A percentile compares a stretch with the other conserved stretches of the same genome.
phyloP scores from a whole-genome alignment of 306 rosid genomes.

The Mimosa pudica region DNA sequence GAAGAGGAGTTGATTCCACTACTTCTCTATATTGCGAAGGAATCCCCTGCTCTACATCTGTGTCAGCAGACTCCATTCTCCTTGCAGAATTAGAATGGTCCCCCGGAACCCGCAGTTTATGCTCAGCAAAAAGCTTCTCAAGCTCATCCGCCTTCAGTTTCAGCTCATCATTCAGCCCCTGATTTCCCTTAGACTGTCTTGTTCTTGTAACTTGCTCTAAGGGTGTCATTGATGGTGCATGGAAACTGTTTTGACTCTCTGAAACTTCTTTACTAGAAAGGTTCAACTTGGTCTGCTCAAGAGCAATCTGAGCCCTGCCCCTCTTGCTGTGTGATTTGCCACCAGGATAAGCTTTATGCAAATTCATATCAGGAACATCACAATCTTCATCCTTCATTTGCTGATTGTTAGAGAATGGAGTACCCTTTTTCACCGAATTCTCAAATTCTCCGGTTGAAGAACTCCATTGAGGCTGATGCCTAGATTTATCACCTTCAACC shows the following conservation, averaged over 20 bases:
- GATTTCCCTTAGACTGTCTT: slow-evolving; percentile 87
- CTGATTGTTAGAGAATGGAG: slow-evolving; percentile 40
- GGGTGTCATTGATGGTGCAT: slow-evolving; percentile 36
- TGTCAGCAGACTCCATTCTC: slow-evolving; percentile 61
- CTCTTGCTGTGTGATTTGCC: slow-evolving; percentile 52
- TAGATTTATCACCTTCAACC: slow-evolving; percentile 49
- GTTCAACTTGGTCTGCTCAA: slow-evolving; percentile 51
- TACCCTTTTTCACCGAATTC: slow-evolving; percentile 36
- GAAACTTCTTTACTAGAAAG: slow-evolving; percentile 47
- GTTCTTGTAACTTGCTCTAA: slow-evolving; percentile 73
- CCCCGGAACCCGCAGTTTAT: slow-evolving; percentile 91
- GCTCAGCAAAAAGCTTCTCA: slow-evolving; percentile 96
- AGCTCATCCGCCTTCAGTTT: slow-evolving; percentile 96
- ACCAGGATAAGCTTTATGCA: slow-evolving; percentile 52
- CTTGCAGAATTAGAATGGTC: slow-evolving; percentile 73
- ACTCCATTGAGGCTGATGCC: slow-evolving; percentile 52
- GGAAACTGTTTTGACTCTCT: slow-evolving; percentile 49
- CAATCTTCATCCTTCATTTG: slow-evolving; percentile 48
- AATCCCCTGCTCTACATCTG: slow-evolving; percentile 54
- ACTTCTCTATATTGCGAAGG: slow-evolving; percentile 49
- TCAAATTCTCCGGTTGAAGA: slow-evolving; percentile 48
- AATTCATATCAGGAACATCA: slow-evolving; percentile 58
- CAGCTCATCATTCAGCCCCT: slow-evolving; percentile 87
- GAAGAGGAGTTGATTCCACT: slow-evolving; percentile 55
- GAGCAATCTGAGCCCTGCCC: slow-evolving; percentile 46